These are phyloP conservation scores for Acanthamoeba healyi DNA, from an alignment of 208 protist species.

Conservation along the genomic window DNA sequence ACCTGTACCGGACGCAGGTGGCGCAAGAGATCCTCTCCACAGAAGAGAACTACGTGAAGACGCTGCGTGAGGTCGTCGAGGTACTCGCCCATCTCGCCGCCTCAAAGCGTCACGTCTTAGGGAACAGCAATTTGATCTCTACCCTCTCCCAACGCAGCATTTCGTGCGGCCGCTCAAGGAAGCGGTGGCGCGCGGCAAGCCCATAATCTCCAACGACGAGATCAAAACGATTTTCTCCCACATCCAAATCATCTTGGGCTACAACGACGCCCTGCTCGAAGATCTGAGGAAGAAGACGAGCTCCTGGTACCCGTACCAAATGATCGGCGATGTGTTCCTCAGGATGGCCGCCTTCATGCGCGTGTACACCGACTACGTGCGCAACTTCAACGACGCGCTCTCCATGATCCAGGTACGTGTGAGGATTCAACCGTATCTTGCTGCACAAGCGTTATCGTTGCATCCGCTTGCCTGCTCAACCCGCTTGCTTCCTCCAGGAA, in stretches of 20 bases:
- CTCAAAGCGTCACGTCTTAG: no score
- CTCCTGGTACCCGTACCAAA: slow-evolving; percentile 16
- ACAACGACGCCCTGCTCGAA: slow-evolving; percentile 36
- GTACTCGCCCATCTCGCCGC: neutral
- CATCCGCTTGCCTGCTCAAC: neutral
- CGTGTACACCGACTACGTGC: slow-evolving; percentile 62
- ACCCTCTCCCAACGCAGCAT: neutral
- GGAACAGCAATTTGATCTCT: neutral
- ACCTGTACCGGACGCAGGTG: slow-evolving; percentile 36
- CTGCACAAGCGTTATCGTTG: neutral
- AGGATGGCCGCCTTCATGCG: slow-evolving; percentile 49
- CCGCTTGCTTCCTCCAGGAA: neutral
- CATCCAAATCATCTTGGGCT: slow-evolving; percentile 66
- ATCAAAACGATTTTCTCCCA: slow-evolving; percentile 65
- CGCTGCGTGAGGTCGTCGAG: slow-evolving; percentile 27
- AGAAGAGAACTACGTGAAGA: slow-evolving; percentile 43
- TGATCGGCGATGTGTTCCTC: slow-evolving; percentile 33
- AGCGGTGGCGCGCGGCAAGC: neutral
- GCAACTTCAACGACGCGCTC: slow-evolving; percentile 59
- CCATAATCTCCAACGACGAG: slow-evolving; percentile 53
- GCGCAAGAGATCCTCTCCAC: slow-evolving; percentile 35
- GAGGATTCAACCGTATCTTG: neutral
- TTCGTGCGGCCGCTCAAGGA: slow-evolving; percentile 50
- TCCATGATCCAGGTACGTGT: slow-evolving; percentile 11
- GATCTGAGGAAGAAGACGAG: slow-evolving; percentile 39